A percentile compares a stretch with the other conserved stretches of the same genome.
phyloP scores from a whole-genome alignment of 192 early-diverging fungal genomes.

The Haplosporangium gracile region DNA sequence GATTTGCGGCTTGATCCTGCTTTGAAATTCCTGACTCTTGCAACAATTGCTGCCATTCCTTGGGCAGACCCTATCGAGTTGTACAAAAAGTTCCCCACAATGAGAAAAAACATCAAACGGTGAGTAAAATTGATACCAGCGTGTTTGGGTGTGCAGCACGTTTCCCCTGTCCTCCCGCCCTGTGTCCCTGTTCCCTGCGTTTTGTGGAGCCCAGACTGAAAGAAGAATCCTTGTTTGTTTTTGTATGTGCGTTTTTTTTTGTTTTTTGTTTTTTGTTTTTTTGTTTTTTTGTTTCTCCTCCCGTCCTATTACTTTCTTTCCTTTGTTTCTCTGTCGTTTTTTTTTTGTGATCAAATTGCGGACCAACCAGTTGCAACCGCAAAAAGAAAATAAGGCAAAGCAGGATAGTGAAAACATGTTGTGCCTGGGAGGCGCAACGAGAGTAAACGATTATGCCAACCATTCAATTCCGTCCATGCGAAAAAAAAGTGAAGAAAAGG shows the following conservation, averaged over 20 bases:
- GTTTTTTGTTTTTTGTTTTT: not conserved
- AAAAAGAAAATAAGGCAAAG: not conserved
- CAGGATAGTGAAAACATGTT: conserved; percentile 5
- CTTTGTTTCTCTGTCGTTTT: not conserved
- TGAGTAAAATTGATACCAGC: conserved; percentile 10
- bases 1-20: conserved; percentile 93
- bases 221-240: not conserved
- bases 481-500: conserved; percentile 18
- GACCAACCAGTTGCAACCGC: not conserved
- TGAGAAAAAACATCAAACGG: not conserved
- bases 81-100: conserved; percentile 14
- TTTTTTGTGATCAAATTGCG: conserved; percentile 18
- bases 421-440: not conserved
- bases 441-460: not conserved
- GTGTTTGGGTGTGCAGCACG: not conserved
- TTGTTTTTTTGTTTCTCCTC: not conserved
- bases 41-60: conserved; percentile 93
- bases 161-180: not conserved
- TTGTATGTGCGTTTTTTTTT: not conserved
- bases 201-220: conserved; percentile 4
- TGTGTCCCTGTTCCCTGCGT: not conserved
- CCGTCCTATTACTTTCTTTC: not conserved
- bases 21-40: conserved; percentile 95
- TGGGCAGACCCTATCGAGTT: conserved; percentile 84
- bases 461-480: not conserved